Evolutionary conservation across 768 basidiomycete genomes (phyloP), one percentile per base, ranked within the genome.

Genomic region (Saitozyma podzolica): DNA sequence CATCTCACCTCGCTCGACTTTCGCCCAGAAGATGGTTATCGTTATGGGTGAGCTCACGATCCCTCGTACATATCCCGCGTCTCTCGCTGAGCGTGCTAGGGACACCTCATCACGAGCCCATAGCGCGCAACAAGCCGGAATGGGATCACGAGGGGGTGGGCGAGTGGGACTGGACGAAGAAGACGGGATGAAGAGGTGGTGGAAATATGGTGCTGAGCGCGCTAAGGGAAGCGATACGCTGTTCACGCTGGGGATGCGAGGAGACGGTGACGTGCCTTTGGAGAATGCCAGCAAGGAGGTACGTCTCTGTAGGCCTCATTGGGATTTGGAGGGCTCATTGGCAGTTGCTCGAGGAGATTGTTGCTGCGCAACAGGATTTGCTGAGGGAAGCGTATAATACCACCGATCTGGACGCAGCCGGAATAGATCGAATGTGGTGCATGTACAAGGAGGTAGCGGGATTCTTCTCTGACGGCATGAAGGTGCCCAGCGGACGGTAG

Each of bases 41-140:
- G 87, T 86, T 43, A 88, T 88, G 86, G 86, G 88, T 53, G 87
- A n/a, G n/a, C n/a, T n/a, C n/a, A n/a, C n/a, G n/a, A n/a, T n/a
- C n/a, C n/a, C n/a, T n/a, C n/a, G n/a, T n/a, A n/a, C n/a, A n/a
- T n/a, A n/a, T n/a, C n/a, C n/a, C n/a, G n/a, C n/a, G n/a, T n/a
- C n/a, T n/a, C n/a, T n/a, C n/a, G n/a, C n/a, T n/a, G n/a, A n/a
- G n/a, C n/a, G n/a, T n/a, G n/a, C n/a, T n/a, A n/a, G n/a, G n/a
- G n/a, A n/a, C 88, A 3, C 86, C 67, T 14, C 86, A 88, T 70
- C 85, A 89, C 74, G 88, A 89, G 70, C 88, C 88, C 8, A 88
- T 88, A 86, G 85, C 86, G 82, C 84, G 88, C 17, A 86, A 86
- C 40, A 86, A 85, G 1, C 87, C 88, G 11, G 74, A 89, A 72